A percentile compares a stretch with the other conserved stretches of the same genome.
Evolutionary conservation across 768 basidiomycete species (phyloP).

Genomic region (Termitomyces sp.): DNA sequence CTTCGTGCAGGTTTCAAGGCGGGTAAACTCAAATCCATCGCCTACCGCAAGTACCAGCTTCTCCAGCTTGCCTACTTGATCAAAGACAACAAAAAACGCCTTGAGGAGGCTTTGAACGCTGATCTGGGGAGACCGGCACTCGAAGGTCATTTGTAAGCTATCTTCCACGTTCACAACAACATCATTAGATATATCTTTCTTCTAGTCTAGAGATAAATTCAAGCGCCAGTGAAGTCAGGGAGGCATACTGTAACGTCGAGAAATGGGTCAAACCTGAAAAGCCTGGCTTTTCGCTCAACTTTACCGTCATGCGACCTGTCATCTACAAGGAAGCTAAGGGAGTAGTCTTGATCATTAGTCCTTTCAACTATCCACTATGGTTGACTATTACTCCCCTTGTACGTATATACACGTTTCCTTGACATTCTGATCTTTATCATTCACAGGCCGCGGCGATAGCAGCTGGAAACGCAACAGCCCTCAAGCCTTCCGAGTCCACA

Average conservation of each 20-base stretch:
- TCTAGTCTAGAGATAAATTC: conserved; percentile 58
- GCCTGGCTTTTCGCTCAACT: conserved; percentile 53
- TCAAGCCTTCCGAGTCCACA: conserved; percentile 77
- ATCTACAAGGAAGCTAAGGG: conserved; percentile 79
- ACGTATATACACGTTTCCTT: background rate
- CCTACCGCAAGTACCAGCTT: conserved; percentile 72
- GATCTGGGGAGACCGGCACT: conserved; percentile 64
- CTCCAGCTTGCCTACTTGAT: conserved; percentile 70
- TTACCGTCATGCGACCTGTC: conserved; percentile 54
- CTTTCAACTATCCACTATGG: conserved; percentile 76
- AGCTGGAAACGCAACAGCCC: conserved; percentile 65
- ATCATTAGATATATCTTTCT: background rate
- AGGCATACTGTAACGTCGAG: conserved; percentile 59
- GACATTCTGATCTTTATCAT: background rate
- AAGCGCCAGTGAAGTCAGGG: conserved; percentile 46
- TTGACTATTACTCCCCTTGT: conserved; percentile 58
- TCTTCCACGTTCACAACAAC: background rate
- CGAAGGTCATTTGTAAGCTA: conserved; percentile 49
- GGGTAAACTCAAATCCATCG: conserved; percentile 63
- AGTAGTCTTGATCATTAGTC: conserved; percentile 61
- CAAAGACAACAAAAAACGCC: conserved; percentile 63
- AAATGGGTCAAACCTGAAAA: conserved; percentile 71
- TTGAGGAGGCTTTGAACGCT: conserved; percentile 51
- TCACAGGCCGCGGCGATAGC: conserved; percentile 64
- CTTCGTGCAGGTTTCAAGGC: conserved; percentile 56